A percentile compares a stretch with the other conserved stretches of the same genome.
Conservation (phyloP, 108 stramenopile genomes). For the Conticribra weissflogii region DNA sequence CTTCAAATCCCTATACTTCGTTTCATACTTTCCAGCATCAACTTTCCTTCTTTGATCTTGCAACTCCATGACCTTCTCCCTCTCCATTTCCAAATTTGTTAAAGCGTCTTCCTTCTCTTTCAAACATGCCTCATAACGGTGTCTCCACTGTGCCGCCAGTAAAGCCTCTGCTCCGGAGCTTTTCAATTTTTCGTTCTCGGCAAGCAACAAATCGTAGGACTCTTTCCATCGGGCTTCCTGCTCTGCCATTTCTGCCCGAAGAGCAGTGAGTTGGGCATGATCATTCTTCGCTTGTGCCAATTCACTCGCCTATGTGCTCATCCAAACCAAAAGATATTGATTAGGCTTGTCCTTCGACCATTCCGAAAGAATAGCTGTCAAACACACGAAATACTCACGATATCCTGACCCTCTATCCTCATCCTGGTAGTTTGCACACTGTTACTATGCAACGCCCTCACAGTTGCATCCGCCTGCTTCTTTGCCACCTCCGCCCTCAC, state of each 20-base stretch:
- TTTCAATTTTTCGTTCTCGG: slow-evolving; percentile 84
- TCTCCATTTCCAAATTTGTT: slow-evolving; percentile 59
- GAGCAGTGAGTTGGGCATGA: slow-evolving; percentile 50
- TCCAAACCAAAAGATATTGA: not conserved
- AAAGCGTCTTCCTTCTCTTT: slow-evolving; percentile 85
- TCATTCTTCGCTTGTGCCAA: slow-evolving; percentile 62
- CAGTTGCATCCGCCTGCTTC: slow-evolving; percentile 79
- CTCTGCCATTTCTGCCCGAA: slow-evolving; percentile 69
- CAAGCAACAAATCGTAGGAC: slow-evolving; percentile 80
- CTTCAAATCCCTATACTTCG: slow-evolving; percentile 88
- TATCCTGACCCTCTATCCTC: slow-evolving; percentile 73
- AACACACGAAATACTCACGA: slow-evolving; percentile 7
- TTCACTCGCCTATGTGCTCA: slow-evolving; percentile 31
- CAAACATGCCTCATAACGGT: slow-evolving; percentile 85
- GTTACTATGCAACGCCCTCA: slow-evolving; percentile 76
- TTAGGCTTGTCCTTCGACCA: not conserved
- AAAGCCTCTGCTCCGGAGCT: slow-evolving; percentile 87
- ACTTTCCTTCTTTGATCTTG: slow-evolving; percentile 42
- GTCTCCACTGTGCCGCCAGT: slow-evolving; percentile 91
- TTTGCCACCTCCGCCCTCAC: slow-evolving; percentile 80
- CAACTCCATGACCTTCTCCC: slow-evolving; percentile 53
- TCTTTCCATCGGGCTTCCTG: slow-evolving; percentile 92
- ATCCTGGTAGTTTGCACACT: slow-evolving; percentile 71
- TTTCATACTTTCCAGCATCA: slow-evolving; percentile 77
- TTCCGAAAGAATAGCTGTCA: not conserved